phyloP scores from a whole-genome alignment of 129 eudicot genomes.

The Chrysanthemum seticuspe region DNA sequence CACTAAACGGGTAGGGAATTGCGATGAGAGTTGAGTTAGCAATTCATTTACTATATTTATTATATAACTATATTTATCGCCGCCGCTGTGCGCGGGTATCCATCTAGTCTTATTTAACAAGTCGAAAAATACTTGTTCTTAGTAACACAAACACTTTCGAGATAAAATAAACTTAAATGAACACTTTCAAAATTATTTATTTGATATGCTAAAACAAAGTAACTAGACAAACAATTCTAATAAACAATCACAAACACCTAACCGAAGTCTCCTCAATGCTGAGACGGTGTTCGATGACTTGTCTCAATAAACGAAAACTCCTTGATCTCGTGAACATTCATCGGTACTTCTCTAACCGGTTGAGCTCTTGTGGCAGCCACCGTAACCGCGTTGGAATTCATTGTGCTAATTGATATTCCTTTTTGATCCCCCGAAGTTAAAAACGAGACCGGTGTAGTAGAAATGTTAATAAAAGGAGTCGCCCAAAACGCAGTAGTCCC shows the following conservation, averaged over 20 bases:
- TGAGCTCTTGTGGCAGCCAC: background rate
- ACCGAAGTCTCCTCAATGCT: slow-evolving; percentile 3
- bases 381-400: background rate
- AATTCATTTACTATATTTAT: too few species aligned
- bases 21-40: too few species aligned
- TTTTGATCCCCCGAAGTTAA: slow-evolving; percentile 33
- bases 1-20: too few species aligned
- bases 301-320: slow-evolving; percentile 26
- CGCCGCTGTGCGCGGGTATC: too few species aligned
- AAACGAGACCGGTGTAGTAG: slow-evolving; percentile 43
- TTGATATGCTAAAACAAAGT: too few species aligned
- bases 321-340: slow-evolving; percentile 10
- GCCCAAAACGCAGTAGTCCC: slow-evolving; percentile 48
- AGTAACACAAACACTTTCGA: too few species aligned
- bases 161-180: too few species aligned
- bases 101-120: too few species aligned
- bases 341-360: background rate
- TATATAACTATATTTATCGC: too few species aligned
- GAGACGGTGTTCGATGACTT: slow-evolving; percentile 29
- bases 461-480: slow-evolving; percentile 35
- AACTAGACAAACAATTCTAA: too few species aligned
- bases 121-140: too few species aligned
- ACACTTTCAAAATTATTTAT: too few species aligned
- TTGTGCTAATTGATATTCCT: background rate
- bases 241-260: background rate